These are phyloP conservation scores for Alternaria viburni DNA, from an alignment of 2,329 filamentous ascomycete genomes.

Conservation along the genomic window DNA sequence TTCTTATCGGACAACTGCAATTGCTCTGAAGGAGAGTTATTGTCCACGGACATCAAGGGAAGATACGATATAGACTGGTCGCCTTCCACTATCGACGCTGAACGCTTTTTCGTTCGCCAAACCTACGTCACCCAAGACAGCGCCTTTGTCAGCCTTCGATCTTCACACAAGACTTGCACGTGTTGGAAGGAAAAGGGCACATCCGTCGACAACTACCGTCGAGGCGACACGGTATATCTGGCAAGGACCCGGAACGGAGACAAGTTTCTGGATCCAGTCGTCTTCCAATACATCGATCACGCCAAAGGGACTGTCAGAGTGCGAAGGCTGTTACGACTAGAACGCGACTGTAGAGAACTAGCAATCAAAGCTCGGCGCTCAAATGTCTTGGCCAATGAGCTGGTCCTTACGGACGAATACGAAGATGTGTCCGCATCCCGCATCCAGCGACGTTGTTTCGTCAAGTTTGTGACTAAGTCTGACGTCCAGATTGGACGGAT, in stretches of 20 bases:
- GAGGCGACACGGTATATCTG: slow-evolving; percentile 68
- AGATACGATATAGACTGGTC: slow-evolving; percentile 65
- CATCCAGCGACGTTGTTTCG: slow-evolving; percentile 64
- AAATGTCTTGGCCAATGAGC: slow-evolving; percentile 58
- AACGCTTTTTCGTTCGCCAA: slow-evolving; percentile 70
- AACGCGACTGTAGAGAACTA: slow-evolving; percentile 46
- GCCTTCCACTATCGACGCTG: slow-evolving; percentile 56
- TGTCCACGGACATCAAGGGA: slow-evolving; percentile 62
- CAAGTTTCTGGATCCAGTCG: slow-evolving; percentile 64
- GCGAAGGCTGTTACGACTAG: slow-evolving; percentile 61
- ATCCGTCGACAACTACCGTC: slow-evolving; percentile 42
- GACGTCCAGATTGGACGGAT: slow-evolving; percentile 51
- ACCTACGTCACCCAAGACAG: slow-evolving; percentile 67
- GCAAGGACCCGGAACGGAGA: slow-evolving; percentile 32
- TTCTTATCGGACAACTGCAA: slow-evolving; percentile 81
- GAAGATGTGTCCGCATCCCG: slow-evolving; percentile 45
- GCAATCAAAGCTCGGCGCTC: slow-evolving; percentile 26
- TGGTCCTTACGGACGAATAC: slow-evolving; percentile 62
- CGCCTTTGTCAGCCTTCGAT: slow-evolving; percentile 66
- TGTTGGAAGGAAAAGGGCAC: slow-evolving; percentile 37
- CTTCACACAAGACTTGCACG: slow-evolving; percentile 62
- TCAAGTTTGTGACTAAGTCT: slow-evolving; percentile 60
- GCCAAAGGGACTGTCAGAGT: slow-evolving; percentile 50
- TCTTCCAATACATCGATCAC: slow-evolving; percentile 57
- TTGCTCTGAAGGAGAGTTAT: slow-evolving; percentile 62